These are phyloP conservation scores for Tricholoma sp. DNA, from an alignment of 768 basidiomycete species.

Conservation along the genomic window DNA sequence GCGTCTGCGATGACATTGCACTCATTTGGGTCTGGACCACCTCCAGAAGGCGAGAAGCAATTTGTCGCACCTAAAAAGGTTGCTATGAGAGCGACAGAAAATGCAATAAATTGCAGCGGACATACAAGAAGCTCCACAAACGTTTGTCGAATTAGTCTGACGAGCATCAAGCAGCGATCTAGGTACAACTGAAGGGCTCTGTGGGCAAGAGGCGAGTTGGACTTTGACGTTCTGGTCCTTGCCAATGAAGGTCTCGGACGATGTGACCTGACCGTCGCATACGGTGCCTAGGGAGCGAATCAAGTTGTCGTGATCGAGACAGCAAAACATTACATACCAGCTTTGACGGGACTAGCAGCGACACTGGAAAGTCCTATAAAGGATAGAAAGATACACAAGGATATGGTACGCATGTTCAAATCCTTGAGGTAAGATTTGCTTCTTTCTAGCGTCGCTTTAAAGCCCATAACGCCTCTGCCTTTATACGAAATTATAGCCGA, in stretches of 20 bases:
- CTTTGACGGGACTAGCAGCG: neutral
- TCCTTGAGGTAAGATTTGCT: neutral
- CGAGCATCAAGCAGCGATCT: neutral
- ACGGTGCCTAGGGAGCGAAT: neutral
- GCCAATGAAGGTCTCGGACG: neutral
- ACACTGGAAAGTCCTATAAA: neutral
- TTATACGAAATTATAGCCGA: no score
- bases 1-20: slow-evolving; percentile 4
- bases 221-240: neutral
- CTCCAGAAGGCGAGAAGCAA: neutral
- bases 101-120: neutral
- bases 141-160: neutral
- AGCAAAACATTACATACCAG: neutral
- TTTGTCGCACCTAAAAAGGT: neutral
- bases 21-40: slow-evolving; percentile 2
- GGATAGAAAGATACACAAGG: neutral
- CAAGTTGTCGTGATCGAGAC: neutral
- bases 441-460: neutral
- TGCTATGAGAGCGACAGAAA: neutral
- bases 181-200: neutral
- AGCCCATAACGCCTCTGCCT: neutral
- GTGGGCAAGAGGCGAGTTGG: neutral
- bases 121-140: neutral
- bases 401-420: neutral
- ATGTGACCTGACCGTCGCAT: neutral